Conservation (phyloP, 352 stramenopile species). For the Phytophthora hibernalis region DNA sequence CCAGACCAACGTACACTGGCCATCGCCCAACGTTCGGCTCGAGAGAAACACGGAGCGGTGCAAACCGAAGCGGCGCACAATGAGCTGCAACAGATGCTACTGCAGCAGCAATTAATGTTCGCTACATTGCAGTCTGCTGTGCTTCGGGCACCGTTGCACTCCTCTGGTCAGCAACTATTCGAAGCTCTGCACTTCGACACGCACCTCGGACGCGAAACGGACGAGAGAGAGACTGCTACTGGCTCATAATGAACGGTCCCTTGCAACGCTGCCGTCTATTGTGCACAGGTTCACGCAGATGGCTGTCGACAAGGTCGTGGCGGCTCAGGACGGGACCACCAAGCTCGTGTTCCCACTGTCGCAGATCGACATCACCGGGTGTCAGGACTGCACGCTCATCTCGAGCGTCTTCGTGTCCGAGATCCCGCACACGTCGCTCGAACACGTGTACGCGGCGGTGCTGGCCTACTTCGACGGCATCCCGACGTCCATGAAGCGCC, state of each 20-base stretch:
- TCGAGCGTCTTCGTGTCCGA: conserved; percentile 48
- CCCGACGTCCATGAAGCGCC: conserved; percentile 41
- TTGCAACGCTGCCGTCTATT: conserved; percentile 34
- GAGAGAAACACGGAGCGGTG: conserved; percentile 36
- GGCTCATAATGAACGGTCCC: conserved; percentile 39
- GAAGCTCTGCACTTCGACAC: conserved; percentile 47
- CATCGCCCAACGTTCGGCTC: conserved; percentile 31
- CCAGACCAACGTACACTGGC: conserved; percentile 35
- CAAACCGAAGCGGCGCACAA: conserved; percentile 27
- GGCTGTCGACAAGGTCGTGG: conserved; percentile 20
- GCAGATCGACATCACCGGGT: conserved; percentile 46
- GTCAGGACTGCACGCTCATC: conserved; percentile 39
- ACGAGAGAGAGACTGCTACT: conserved; percentile 31
- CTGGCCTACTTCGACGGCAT: conserved; percentile 43
- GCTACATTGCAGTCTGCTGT: conserved; percentile 42
- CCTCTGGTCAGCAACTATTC: conserved; percentile 35
- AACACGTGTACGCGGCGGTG: conserved; percentile 42
- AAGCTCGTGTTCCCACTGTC: conserved; percentile 38
- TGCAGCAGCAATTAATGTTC: conserved; percentile 48
- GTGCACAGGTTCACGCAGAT: conserved; percentile 36
- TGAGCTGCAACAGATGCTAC: conserved; percentile 40
- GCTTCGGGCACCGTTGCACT: conserved; percentile 37
- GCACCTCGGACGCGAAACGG: conserved; percentile 19
- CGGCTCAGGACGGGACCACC: not conserved
- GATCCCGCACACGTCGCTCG: conserved; percentile 45